Conservation (phyloP, 2,329 filamentous ascomycete species). For the Chrysoporthe austroafricana region DNA sequence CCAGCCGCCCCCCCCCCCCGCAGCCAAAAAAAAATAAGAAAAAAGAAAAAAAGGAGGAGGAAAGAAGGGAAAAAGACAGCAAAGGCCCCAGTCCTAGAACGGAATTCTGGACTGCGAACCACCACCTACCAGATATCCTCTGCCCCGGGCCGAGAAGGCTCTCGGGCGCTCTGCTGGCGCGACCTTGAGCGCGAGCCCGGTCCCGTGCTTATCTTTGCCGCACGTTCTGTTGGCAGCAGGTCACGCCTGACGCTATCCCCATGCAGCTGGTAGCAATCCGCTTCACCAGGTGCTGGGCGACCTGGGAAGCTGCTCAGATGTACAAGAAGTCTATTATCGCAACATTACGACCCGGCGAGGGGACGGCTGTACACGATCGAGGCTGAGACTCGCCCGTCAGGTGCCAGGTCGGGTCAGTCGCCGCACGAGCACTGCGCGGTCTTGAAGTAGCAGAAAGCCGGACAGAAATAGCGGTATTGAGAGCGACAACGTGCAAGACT, state of each 20-base stretch:
- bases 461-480: not conserved
- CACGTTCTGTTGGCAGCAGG: too few relatives aligned
- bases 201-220: too few relatives aligned
- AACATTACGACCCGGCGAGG: not conserved
- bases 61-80: not conserved
- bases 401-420: not conserved
- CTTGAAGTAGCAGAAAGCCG: not conserved
- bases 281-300: too few relatives aligned
- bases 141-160: too few relatives aligned
- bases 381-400: not conserved
- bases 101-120: too few relatives aligned
- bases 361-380: not conserved
- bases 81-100: not conserved
- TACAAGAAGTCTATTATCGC: too few relatives aligned
- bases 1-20: not conserved
- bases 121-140: too few relatives aligned
- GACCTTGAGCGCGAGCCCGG: too few relatives aligned
- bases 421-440: not conserved
- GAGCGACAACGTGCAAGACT: slow-evolving; percentile 4
- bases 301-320: too few relatives aligned
- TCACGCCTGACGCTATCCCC: too few relatives aligned
- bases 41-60: not conserved
- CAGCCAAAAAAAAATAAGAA: not conserved
- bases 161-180: too few relatives aligned
- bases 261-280: too few relatives aligned